A percentile compares a stretch with the other conserved stretches of the same genome.
Conservation (phyloP, 257 asterid genomes). For the Primulina tabacum region DNA sequence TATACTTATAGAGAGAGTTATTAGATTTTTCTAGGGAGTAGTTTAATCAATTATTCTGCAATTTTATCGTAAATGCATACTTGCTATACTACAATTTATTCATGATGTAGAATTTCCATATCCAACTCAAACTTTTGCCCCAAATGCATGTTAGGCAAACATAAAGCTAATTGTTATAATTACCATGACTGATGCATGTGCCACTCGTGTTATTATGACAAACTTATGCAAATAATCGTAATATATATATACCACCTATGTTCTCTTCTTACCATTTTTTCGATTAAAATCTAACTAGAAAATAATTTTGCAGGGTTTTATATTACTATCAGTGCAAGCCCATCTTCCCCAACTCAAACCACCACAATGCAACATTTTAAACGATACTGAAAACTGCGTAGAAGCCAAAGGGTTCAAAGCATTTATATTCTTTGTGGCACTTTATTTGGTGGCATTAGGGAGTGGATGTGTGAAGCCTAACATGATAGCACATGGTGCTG, state of each 20-base stretch:
- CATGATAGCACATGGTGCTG: slow-evolving; percentile 93
- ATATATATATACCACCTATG: background rate
- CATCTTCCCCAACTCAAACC: slow-evolving; percentile 92
- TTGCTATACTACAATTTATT: no score
- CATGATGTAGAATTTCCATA: no score
- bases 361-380: slow-evolving; percentile 56
- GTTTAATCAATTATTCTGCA: no score
- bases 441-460: slow-evolving; percentile 86
- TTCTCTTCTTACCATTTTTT: background rate
- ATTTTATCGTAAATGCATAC: no score
- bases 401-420: slow-evolving; percentile 74
- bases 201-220: background rate
- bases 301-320: slow-evolving; percentile 56
- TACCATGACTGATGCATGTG: no score
- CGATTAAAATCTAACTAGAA: background rate
- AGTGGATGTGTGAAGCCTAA: slow-evolving; percentile 97
- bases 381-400: slow-evolving; percentile 36
- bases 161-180: no score
- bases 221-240: background rate
- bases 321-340: slow-evolving; percentile 85
- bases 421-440: slow-evolving; percentile 66
- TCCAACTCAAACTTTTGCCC: no score
- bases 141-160: no score
- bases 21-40: no score
- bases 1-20: background rate